Conservation (phyloP, 2,329 filamentous ascomycete genomes). For the Aspergillus alliaceus region DNA sequence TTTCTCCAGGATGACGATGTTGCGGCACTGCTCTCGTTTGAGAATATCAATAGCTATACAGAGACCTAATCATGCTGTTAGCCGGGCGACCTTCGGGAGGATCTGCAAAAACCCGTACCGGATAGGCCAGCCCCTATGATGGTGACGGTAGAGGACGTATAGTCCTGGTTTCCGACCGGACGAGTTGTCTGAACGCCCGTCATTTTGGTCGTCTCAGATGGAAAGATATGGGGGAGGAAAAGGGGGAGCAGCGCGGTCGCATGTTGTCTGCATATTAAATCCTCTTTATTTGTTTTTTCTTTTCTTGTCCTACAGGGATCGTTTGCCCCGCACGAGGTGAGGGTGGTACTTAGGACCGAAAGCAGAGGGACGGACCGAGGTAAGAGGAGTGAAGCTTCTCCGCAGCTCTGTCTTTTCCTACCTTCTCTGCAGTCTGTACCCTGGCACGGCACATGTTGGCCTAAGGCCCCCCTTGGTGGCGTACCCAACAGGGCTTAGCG, state of each 20-base stretch:
- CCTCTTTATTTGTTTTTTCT: no score
- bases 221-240: neutral
- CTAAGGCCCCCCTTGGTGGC: no score
- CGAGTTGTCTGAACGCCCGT: neutral
- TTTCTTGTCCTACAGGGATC: no score
- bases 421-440: no score
- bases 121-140: conserved; percentile 59
- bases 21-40: conserved; percentile 44
- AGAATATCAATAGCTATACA: conserved; percentile 60
- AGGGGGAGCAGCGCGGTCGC: neutral
- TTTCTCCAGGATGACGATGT: conserved; percentile 60
- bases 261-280: no score
- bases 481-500: no score
- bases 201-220: neutral
- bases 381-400: no score
- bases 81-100: neutral
- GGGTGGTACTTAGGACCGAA: no score
- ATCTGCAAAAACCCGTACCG: conserved; percentile 31
- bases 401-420: no score
- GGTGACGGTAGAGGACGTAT: conserved; percentile 54
- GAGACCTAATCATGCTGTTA: conserved; percentile 40
- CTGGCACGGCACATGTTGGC: no score
- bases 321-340: no score
- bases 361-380: no score
- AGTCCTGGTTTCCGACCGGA: conserved; percentile 48